Conservation (phyloP, 2,329 filamentous ascomycete species). For the Penicillium freii region DNA sequence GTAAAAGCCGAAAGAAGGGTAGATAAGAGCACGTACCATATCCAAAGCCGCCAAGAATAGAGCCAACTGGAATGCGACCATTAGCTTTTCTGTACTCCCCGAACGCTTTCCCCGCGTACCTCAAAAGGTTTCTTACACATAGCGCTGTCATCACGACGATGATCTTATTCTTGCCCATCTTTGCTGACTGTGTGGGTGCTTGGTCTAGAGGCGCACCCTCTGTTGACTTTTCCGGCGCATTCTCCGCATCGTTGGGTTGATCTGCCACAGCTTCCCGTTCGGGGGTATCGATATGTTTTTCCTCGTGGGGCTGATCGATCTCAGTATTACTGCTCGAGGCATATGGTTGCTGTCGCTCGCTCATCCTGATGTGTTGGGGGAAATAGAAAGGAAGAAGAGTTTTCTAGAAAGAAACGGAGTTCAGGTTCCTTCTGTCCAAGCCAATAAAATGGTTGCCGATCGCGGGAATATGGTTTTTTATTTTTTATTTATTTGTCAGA, state of each 20-base stretch:
- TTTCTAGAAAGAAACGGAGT: not conserved
- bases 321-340: slow-evolving; percentile 18
- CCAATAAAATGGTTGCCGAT: not conserved
- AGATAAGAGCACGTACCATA: slow-evolving; percentile 42
- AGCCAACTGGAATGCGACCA: slow-evolving; percentile 45
- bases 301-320: slow-evolving; percentile 3
- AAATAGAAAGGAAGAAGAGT: not conserved
- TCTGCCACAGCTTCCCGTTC: not conserved
- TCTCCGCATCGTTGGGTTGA: slow-evolving; percentile 6
- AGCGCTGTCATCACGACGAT: slow-evolving; percentile 43
- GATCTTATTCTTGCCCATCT: slow-evolving; percentile 42
- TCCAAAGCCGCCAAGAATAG: slow-evolving; percentile 61
- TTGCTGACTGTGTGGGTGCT: slow-evolving; percentile 39
- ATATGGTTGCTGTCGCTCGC: slow-evolving; percentile 7
- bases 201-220: slow-evolving; percentile 29
- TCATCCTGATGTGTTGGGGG: slow-evolving; percentile 8
- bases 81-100: slow-evolving; percentile 14
- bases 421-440: not conserved
- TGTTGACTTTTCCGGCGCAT: slow-evolving; percentile 18
- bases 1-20: not conserved
- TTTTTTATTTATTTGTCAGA: too few relatives aligned
- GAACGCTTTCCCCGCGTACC: too few relatives aligned
- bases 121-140: slow-evolving; percentile 31
- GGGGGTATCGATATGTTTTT: slow-evolving; percentile 13
- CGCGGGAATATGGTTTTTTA: not conserved